These are phyloP conservation scores for Colletotrichum paranaense DNA, from an alignment of 2,329 filamentous ascomycete species.

Conservation along the genomic window DNA sequence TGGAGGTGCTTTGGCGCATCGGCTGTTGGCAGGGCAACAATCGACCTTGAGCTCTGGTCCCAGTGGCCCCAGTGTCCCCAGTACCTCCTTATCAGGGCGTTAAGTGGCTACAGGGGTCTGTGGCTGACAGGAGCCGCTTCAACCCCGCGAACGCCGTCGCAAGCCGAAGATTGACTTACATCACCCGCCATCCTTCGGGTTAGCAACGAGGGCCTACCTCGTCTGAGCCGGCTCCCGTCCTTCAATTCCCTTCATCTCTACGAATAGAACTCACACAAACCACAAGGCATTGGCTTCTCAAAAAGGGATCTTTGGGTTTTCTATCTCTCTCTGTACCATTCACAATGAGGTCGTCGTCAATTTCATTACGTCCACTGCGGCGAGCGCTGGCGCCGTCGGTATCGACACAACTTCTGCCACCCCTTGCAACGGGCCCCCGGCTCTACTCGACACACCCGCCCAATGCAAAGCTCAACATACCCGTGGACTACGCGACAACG, in stretches of 20 bases:
- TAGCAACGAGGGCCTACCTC: slow-evolving; percentile 27
- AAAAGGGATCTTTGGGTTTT: slow-evolving; percentile 11
- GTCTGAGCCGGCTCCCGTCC: slow-evolving; percentile 2
- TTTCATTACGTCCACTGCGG: slow-evolving; percentile 28
- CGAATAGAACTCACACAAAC: background rate
- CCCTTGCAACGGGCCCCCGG: slow-evolving; percentile 29
- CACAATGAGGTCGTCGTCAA: slow-evolving; percentile 29
- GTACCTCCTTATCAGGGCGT: slow-evolving; percentile 39
- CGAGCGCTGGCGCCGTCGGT: slow-evolving; percentile 31
- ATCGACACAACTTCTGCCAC: slow-evolving; percentile 14
- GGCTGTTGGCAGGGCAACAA: slow-evolving; percentile 55
- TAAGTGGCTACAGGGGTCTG: slow-evolving; percentile 20
- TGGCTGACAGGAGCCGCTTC: slow-evolving; percentile 23
- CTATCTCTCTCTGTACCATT: background rate
- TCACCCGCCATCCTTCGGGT: slow-evolving; percentile 33
- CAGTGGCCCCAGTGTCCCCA: no score
- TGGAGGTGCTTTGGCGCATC: slow-evolving; percentile 38
- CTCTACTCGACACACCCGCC: slow-evolving; percentile 69
- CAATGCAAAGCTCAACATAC: slow-evolving; percentile 80
- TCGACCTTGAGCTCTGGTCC: slow-evolving; percentile 35
- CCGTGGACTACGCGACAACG: slow-evolving; percentile 87
- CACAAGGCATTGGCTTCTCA: background rate
- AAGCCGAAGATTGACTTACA: slow-evolving; percentile 38
- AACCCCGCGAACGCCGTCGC: slow-evolving; percentile 38
- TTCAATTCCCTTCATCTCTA: slow-evolving; percentile 22